Base-by-base conservation (phyloP, 768 basidiomycete species). In the Pisolithus marmoratus region DNA sequence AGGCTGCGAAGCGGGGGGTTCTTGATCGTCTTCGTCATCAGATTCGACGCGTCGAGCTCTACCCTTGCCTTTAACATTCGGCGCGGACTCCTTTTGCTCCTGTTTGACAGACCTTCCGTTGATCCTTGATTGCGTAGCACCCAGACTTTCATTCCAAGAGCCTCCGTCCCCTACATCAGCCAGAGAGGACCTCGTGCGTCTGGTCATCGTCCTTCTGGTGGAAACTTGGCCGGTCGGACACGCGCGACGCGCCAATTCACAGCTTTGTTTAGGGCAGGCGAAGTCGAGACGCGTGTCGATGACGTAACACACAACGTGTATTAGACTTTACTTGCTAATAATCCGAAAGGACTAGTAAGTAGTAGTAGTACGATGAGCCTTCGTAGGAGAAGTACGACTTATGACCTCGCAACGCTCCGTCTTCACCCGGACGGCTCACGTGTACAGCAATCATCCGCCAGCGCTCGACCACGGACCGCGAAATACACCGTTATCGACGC, bases 341-440 rank as follows among this genome's bases (percentile, higher is more conserved):
- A 11, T 8, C 17, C 41, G 23, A 5, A 17, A 4, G n/a, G 29
- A 9, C 29, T 9, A 29, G 6, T 23, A 43, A 12, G 20, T 51
- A 38, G n/a, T 15, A 31, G 17, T 48, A 42, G 38, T 44, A 29
- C 14, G 5, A 66, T 68, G 68, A 70, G 63, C 51, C 61, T 68
- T 46, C 64, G 68, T 9, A 64, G 67, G 43, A 63, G 68, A 48
- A 82, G 69, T 54, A 85, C 84, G 1, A 77, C 85, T 19, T 83
- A 81, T 63, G 87, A 88, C 61, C 74, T 80, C 34, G 72, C 85
- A 0, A 74, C 76, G 40, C 78, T 87, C n/a, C 78, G 83, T 31
- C 63, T 89, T 4, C 84, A 81, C 53, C 77, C 79, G 20, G 79
- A 85, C 59, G 85, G 84, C 5, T 74, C 74, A 22, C 81, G 85